These are phyloP conservation scores for Phytophthora podocarpi DNA, from an alignment of 352 stramenopile genomes.

Conservation along the genomic window DNA sequence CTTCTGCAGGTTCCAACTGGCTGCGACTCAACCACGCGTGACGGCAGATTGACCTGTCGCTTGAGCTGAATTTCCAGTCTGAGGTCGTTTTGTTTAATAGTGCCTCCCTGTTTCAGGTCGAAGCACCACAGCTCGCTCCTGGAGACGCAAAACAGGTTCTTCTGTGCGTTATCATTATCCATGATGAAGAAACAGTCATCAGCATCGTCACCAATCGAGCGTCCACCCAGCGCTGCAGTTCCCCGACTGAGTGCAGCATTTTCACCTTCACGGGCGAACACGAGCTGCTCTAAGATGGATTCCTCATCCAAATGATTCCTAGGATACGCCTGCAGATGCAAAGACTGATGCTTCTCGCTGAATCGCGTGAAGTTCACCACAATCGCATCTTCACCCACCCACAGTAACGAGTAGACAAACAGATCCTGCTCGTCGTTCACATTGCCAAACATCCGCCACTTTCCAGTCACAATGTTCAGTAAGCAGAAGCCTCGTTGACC, in stretches of 20 bases:
- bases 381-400: constrained; percentile 70
- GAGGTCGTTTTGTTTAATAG: constrained; percentile 51
- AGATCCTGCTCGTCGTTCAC: constrained; percentile 86
- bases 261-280: constrained; percentile 41
- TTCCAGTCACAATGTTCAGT: constrained; percentile 64
- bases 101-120: constrained; percentile 41
- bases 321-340: constrained; percentile 75
- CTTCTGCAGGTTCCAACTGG: constrained; percentile 13
- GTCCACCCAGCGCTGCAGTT: constrained; percentile 1
- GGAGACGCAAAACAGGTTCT: constrained; percentile 65
- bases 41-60: constrained; percentile 54
- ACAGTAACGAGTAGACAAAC: constrained; percentile 64
- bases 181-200: constrained; percentile 58
- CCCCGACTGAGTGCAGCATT: constrained; percentile 21
- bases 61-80: constrained; percentile 44
- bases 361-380: constrained; percentile 65
- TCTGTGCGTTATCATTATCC: constrained; percentile 56
- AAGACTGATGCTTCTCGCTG: constrained; percentile 53
- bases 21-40: constrained; percentile 30
- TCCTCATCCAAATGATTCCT: constrained; percentile 79
- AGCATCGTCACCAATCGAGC: constrained; percentile 10
- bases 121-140: constrained; percentile 67
- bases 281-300: constrained; percentile 53
- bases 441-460: constrained; percentile 87
- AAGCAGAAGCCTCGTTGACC: constrained; percentile 78